Conservation (phyloP, 176 grass and related monocot species). For the Ensete glaucum region DNA sequence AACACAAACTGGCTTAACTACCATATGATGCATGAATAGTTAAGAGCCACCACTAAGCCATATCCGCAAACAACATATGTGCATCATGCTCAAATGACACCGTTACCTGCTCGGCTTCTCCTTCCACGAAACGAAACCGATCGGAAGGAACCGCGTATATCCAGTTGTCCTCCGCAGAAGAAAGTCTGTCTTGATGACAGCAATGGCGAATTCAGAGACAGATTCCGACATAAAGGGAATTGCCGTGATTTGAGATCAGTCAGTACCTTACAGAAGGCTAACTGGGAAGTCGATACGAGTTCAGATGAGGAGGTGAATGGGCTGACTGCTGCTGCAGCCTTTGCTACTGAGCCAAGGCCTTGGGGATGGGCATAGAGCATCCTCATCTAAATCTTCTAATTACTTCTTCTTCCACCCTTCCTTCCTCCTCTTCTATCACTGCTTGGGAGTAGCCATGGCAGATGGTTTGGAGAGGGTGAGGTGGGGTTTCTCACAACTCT, state of each 20-base stretch:
- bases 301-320: not conserved
- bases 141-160: not conserved
- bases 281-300: not conserved
- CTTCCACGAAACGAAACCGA: not conserved
- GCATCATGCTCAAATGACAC: not conserved
- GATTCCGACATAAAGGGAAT: too few relatives aligned
- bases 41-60: not conserved
- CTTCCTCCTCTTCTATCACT: not conserved
- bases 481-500: too few relatives aligned
- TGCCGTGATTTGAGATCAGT: not conserved
- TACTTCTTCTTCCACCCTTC: not conserved
- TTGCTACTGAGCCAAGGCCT: not conserved
- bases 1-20: conserved; percentile 48
- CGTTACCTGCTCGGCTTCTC: not conserved
- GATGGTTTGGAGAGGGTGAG: not conserved
- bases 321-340: not conserved
- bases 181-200: conserved; percentile 12
- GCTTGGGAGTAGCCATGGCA: not conserved
- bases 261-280: not conserved
- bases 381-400: not conserved
- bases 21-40: not conserved
- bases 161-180: not conserved
- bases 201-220: not conserved
- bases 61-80: not conserved
- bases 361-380: conserved; percentile 3